Evolutionary conservation across 108 stramenopile species (phyloP), one percentile per base, ranked within the genome.

Genomic region (Skeletonema costatum): DNA sequence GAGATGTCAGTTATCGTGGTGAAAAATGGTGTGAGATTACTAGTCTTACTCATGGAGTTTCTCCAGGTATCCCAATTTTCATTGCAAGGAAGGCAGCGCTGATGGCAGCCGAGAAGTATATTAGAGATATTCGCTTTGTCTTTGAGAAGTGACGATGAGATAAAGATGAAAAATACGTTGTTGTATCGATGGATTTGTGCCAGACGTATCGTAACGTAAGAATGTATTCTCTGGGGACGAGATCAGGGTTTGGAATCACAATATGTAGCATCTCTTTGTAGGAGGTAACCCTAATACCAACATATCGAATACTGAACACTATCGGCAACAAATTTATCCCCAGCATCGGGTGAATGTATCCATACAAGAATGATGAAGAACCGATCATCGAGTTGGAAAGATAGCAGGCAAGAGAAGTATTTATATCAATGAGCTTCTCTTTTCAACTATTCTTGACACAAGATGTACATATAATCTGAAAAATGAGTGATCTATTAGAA

Each of bases 51-150:
- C 83, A 84, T 38, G 77, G 73, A n/a, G 75, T 64, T 14, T 76
- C 75, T 38, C 76, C 76, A n/a, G 75, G 78, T 3, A 76, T 84
- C 1, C 83, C 83, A 30, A 64, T 80, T 63, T n/a, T 64, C 30
- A 80, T 84, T 46, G 83, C 77, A 5, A 76, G 76, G 19, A 77
- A 74, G 38, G 58, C 80, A 33, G 83, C 75, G 5, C 44, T 84
- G 2, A 72, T 67, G 30, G 75, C 83, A 6, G 79, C 79, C 5
- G 79, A 62, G n/a, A 84, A 78, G 53, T 84, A 80, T 35, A 64
- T 81, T 11, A 71, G 63, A 60, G 89, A 90, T 63, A 74, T 92
- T 29, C 91, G 89, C 66, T 65, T 59, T 58, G 76, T 74, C 16
- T 85, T 85, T 70, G 73, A 85, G 50, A 50, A 74, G 11, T 53